These are phyloP conservation scores for Tylopilus felleus DNA, from an alignment of 768 basidiomycete genomes.

Conservation along the genomic window DNA sequence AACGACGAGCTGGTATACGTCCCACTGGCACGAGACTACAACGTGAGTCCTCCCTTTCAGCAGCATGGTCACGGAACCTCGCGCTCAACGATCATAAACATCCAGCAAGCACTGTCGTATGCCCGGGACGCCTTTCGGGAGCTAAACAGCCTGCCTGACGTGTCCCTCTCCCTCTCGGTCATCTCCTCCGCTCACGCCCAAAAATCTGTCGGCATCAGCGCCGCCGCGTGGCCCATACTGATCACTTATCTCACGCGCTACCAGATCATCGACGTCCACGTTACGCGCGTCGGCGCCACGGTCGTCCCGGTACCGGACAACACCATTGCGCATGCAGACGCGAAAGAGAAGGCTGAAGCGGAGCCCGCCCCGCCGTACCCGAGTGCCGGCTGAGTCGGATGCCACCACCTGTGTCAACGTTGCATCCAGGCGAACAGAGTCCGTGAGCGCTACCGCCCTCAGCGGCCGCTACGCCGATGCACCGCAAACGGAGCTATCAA, in stretches of 20 bases:
- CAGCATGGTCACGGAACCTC: too few species aligned
- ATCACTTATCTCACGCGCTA: conserved; percentile 40
- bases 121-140: conserved; percentile 49
- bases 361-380: conserved; percentile 41
- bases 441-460: too few species aligned
- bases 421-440: neutral
- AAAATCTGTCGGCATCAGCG: conserved; percentile 47
- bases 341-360: conserved; percentile 5
- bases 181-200: conserved; percentile 32
- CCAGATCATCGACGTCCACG: conserved; percentile 45
- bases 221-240: conserved; percentile 47
- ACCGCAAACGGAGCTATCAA: conserved; percentile 9
- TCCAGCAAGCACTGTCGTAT: conserved; percentile 47
- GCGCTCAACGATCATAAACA: neutral
- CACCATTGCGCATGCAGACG: conserved; percentile 21
- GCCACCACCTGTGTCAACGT: too few species aligned
- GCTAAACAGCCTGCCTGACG: conserved; percentile 36
- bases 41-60: conserved; percentile 32
- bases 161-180: conserved; percentile 45
- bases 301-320: conserved; percentile 29
- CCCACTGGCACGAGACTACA: conserved; percentile 39
- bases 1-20: conserved; percentile 49
- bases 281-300: conserved; percentile 9
- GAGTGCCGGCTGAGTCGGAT: too few species aligned
- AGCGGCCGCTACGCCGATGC: neutral